Conservation (phyloP, 805 yeast genomes). For the Ogataea ramenticola region DNA sequence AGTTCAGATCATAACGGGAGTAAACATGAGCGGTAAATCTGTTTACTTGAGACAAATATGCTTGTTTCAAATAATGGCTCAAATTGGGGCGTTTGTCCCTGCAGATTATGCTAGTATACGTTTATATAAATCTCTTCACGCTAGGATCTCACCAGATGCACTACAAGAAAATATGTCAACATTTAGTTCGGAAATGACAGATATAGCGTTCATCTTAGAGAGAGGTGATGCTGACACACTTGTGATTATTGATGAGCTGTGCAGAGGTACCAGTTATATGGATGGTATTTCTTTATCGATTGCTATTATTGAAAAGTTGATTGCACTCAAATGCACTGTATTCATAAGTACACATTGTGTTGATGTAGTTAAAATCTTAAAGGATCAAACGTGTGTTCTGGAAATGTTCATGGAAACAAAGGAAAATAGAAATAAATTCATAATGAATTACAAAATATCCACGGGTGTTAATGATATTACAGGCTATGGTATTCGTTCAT, state of each 20-base stretch:
- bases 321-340: conserved; percentile 21
- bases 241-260: conserved; percentile 48
- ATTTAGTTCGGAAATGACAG: conserved; percentile 41
- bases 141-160: conserved; percentile 31
- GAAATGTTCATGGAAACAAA: conserved; percentile 31
- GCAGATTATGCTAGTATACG: conserved; percentile 36
- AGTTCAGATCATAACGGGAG: conserved; percentile 47
- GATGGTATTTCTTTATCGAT: conserved; percentile 49
- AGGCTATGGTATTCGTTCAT: conserved; percentile 25
- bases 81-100: conserved; percentile 47
- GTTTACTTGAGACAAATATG: conserved; percentile 48
- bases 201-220: conserved; percentile 37
- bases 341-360: conserved; percentile 40
- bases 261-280: conserved; percentile 41
- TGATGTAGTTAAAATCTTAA: conserved; percentile 31
- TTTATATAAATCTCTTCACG: conserved; percentile 30
- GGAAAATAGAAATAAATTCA: conserved; percentile 8
- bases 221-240: conserved; percentile 24
- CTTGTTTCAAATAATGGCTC: conserved; percentile 42
- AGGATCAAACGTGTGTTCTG: conserved; percentile 25
- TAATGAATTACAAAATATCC: conserved; percentile 25
- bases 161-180: conserved; percentile 30
- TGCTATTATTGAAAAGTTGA: conserved; percentile 33
- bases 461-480: conserved; percentile 16
- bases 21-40: conserved; percentile 61